Conservation (phyloP, 2,329 filamentous ascomycete species). For the Cercospora sp. region DNA sequence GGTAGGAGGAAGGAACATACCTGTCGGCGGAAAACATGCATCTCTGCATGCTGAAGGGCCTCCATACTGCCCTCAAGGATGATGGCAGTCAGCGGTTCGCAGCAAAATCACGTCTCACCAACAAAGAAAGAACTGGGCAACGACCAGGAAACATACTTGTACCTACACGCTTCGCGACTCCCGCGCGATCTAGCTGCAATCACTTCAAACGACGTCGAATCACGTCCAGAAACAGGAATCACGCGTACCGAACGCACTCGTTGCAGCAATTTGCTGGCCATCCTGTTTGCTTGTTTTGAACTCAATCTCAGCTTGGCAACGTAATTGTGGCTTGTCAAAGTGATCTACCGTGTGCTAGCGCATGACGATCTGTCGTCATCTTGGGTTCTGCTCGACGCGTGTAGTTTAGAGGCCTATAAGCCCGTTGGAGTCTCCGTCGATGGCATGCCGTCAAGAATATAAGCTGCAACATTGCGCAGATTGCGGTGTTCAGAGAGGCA, state of each 20-base stretch:
- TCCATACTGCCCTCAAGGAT: not conserved
- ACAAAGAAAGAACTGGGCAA: not conserved
- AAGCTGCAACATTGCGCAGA: not conserved
- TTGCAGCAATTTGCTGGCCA: not conserved
- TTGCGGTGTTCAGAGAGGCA: not conserved
- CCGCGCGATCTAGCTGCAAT: not conserved
- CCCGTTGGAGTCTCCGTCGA: not conserved
- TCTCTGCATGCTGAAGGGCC: not conserved
- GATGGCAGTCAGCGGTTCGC: not conserved
- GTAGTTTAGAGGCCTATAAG: not conserved
- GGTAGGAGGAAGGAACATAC: not conserved
- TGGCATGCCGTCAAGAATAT: not conserved
- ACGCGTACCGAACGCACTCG: not conserved
- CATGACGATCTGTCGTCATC: not conserved
- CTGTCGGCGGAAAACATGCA: not conserved
- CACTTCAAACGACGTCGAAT: not conserved
- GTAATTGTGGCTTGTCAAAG: conserved; percentile 4
- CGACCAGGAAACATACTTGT: not conserved
- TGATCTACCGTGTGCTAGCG: not conserved
- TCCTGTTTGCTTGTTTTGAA: not conserved
- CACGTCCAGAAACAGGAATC: not conserved
- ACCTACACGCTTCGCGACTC: not conserved
- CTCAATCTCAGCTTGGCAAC: conserved; percentile 1
- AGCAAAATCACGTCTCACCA: not conserved
- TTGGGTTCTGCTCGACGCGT: not conserved